A percentile compares a stretch with the other conserved stretches of the same genome.
Evolutionary conservation across 139 green algal genomes (phyloP).

Genomic region (Desmodesmus armatus): DNA sequence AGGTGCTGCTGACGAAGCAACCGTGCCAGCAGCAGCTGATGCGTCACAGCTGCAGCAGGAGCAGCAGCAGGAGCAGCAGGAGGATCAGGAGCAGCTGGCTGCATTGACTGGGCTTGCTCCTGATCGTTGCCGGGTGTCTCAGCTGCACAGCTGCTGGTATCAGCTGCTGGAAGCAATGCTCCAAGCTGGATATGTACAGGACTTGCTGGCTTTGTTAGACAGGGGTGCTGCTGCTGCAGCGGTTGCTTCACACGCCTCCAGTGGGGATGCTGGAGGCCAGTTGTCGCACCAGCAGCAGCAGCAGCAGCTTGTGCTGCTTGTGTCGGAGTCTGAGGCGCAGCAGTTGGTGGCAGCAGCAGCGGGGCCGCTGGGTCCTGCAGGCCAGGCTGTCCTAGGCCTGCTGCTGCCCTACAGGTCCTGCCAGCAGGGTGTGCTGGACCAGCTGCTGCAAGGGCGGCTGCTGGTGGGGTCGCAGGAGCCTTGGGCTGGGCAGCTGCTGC

Average conservation of each 20-base stretch:
- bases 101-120: slow-evolving; percentile 18
- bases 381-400: slow-evolving; percentile 4
- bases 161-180: slow-evolving; percentile 28
- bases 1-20: background rate
- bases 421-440: background rate
- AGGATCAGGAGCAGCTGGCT: background rate
- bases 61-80: background rate
- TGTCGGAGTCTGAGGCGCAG: background rate
- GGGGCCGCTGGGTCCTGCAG: background rate
- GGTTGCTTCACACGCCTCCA: background rate
- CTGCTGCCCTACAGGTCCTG: slow-evolving; percentile 11
- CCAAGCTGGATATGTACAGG: background rate
- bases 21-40: background rate
- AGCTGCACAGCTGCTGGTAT: slow-evolving; percentile 21
- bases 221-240: slow-evolving; percentile 6
- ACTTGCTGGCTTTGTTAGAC: background rate
- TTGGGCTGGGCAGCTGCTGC: slow-evolving; percentile 7
- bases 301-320: slow-evolving; percentile 17
- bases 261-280: background rate
- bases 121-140: background rate
- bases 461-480: background rate
- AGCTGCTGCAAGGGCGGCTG: background rate
- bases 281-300: slow-evolving; percentile 12
- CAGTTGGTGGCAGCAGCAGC: slow-evolving; percentile 10
- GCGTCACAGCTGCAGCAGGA: background rate